Evolutionary conservation across 179 eudicot genomes (phyloP), one percentile per base, ranked within the genome.

Genomic region (Silene vulgaris): DNA sequence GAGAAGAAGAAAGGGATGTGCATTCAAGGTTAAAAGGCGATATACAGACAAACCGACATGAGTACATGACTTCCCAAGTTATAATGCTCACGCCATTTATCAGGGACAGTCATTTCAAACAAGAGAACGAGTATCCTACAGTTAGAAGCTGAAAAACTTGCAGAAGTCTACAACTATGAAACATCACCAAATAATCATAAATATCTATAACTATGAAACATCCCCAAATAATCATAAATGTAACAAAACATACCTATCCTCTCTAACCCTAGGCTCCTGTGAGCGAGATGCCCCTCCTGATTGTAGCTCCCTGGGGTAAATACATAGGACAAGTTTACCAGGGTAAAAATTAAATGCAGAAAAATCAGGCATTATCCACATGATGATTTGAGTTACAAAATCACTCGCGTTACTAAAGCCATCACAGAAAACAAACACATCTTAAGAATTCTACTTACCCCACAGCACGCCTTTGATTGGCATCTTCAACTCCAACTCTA

Each of bases 401-500:
- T 37, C 21, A 26, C 68, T 26, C 4, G 12, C 4, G 40, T 35
- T 4, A 64, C 29, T 32, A 64, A 40, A 40, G n/a, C 56, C 48
- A 20, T 19, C 48, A n/a, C 35, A 35, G 50, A n/a, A 67, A n/a
- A 32, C 17, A 1, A 67, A 7, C 37, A 67, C 8, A 67, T 48
- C 62, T 54, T 6, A 35, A 26, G 2, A 32, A 26, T 4, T 8
- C n/a, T 9, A 76, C 74, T 80, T 81, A 90, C 97, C 97, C 88
- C 21, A 85, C 89, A 40, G 87, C 69, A n/a, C 56, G 28, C 82
- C 84, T 89, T 75, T 84, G 93, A 77, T 75, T 89, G 35, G 63
- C 82, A 65, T 93, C 99, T 86, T 90, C 99, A 69, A 84, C 88
- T 21, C 93, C 97, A 74, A 89, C 91, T 79, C 99, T 88, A 48